Percentiles rank a stretch among this genome's conserved stretches.
These are phyloP conservation scores for Daldinia vernicosa DNA, from an alignment of 495 filamentous ascomycete genomes.

Conservation along the genomic window DNA sequence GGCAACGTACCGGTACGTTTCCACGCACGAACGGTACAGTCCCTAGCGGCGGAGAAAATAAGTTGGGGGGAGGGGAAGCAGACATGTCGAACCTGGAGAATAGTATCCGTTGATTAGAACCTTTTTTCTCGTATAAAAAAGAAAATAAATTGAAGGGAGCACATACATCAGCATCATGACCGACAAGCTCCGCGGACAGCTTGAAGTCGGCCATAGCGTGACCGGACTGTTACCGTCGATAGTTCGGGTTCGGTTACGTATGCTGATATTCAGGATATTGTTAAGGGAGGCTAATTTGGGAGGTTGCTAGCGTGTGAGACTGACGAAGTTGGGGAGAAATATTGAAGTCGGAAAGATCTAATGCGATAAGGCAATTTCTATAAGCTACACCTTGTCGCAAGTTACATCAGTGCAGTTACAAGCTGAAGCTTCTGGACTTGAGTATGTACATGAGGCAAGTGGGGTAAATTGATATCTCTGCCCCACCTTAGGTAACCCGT, in stretches of 20 bases:
- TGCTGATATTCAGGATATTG: background rate
- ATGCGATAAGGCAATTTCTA: background rate
- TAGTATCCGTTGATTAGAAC: constrained; percentile 25
- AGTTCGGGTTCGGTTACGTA: background rate
- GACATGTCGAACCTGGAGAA: constrained; percentile 82
- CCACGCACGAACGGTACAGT: constrained; percentile 91
- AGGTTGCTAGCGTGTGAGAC: background rate
- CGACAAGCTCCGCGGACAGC: constrained; percentile 81
- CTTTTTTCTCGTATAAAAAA: background rate
- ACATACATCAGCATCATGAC: constrained; percentile 85
- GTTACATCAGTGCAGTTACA: no score
- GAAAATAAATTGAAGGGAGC: constrained; percentile 32
- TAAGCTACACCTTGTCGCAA: no score
- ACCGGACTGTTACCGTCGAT: background rate
- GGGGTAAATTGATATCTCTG: background rate
- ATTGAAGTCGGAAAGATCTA: background rate
- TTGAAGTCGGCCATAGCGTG: constrained; percentile 69
- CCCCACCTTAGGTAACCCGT: background rate
- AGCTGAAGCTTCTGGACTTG: background rate
- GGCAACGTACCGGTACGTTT: constrained; percentile 66
- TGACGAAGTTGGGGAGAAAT: background rate
- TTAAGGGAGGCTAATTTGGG: background rate
- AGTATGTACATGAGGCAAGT: background rate
- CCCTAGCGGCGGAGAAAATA: constrained; percentile 86
- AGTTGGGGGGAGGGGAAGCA: constrained; percentile 76